Percentiles rank a stretch among this genome's conserved stretches.
phyloP scores from a whole-genome alignment of 2,329 filamentous ascomycete genomes.

The Cercospora sojina region DNA sequence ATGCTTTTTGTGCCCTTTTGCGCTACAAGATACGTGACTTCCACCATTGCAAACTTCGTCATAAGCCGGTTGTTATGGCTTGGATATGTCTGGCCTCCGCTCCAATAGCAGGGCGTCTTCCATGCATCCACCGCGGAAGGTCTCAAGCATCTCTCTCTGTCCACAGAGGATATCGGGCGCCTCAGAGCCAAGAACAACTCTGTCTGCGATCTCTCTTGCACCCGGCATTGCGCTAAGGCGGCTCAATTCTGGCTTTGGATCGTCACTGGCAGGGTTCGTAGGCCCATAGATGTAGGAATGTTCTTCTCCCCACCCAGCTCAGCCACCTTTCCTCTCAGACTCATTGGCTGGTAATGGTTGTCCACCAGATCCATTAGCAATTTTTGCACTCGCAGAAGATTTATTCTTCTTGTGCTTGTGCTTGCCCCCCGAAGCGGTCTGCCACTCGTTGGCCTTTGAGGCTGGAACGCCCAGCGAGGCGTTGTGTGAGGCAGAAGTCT shows the following conservation, averaged over 20 bases:
- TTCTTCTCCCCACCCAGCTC: not conserved
- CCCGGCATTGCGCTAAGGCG: not conserved
- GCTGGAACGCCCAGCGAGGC: not conserved
- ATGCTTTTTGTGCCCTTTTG: not conserved
- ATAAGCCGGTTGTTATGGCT: not conserved
- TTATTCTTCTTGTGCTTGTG: slow-evolving; percentile 41
- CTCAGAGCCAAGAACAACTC: not conserved
- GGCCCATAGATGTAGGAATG: not conserved
- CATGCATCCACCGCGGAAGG: not conserved
- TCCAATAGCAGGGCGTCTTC: not conserved
- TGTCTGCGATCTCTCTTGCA: not conserved
- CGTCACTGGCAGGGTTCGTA: not conserved
- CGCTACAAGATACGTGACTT: not conserved
- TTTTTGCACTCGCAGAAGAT: slow-evolving; percentile 24
- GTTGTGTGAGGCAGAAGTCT: not conserved
- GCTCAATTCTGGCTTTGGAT: not conserved
- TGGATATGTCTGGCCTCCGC: not conserved
- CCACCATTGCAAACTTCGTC: not conserved
- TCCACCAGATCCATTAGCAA: slow-evolving; percentile 27
- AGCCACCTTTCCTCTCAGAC: slow-evolving; percentile 49
- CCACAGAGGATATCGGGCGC: not conserved
- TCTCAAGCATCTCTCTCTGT: not conserved
- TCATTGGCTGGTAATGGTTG: slow-evolving; percentile 47
- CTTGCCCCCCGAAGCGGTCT: slow-evolving; percentile 28
- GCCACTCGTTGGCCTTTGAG: slow-evolving; percentile 29